phyloP scores from a whole-genome alignment of 495 filamentous ascomycete genomes.

The Annulohypoxylon maeteangense region DNA sequence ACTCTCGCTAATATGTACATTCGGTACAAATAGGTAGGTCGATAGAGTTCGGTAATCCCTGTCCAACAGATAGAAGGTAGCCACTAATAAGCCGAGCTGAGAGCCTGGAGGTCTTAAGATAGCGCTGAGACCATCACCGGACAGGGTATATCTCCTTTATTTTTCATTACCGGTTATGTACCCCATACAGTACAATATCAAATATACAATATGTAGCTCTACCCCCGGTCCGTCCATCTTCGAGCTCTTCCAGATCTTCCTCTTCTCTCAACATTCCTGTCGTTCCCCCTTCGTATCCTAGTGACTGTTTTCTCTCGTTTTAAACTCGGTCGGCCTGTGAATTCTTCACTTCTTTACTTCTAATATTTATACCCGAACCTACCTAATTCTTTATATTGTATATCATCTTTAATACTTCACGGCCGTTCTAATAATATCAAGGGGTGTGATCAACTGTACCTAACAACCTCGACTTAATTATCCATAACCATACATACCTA shows the following conservation, averaged over 20 bases:
- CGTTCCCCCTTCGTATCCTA: conserved; percentile 42
- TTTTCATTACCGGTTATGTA: conserved; percentile 29
- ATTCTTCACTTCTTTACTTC: conserved; percentile 34
- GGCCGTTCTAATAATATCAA: conserved; percentile 20
- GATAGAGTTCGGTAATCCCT: conserved; percentile 36
- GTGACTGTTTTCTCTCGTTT: conserved; percentile 37
- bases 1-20: conserved; percentile 5
- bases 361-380: conserved; percentile 35
- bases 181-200: conserved; percentile 37
- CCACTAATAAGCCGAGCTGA: conserved; percentile 31
- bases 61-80: conserved; percentile 29
- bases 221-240: conserved; percentile 26
- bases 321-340: conserved; percentile 28
- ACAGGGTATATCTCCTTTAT: conserved; percentile 33
- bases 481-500: conserved; percentile 14
- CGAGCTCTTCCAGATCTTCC: conserved; percentile 24
- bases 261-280: conserved; percentile 40
- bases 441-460: conserved; percentile 7
- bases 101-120: conserved; percentile 31
- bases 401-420: conserved; percentile 40
- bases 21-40: conserved; percentile 30
- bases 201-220: conserved; percentile 21
- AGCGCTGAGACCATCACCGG: conserved; percentile 38
- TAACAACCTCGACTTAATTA: conserved; percentile 21
- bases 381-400: conserved; percentile 39